A percentile compares a stretch with the other conserved stretches of the same genome.
Conservation (phyloP, 306 rosid genomes). For the Cyamopsis tetragonoloba region DNA sequence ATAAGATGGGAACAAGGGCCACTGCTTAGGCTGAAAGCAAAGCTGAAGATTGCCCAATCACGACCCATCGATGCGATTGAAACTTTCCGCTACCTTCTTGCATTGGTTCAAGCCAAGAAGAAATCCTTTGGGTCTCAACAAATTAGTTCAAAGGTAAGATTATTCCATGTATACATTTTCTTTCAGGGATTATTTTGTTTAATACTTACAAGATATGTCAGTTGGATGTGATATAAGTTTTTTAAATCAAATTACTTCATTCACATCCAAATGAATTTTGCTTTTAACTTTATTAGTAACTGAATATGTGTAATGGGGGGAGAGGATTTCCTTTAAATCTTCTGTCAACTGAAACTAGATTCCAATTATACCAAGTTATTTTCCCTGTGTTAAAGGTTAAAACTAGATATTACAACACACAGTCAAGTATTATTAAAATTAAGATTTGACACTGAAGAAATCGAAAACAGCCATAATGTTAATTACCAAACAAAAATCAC, state of each 20-base stretch:
- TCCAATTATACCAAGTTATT: background rate
- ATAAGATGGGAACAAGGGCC: conserved; percentile 94
- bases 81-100: conserved; percentile 84
- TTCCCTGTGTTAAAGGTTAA: background rate
- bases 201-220: background rate
- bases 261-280: background rate
- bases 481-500: background rate
- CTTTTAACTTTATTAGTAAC: background rate
- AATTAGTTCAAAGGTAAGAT: conserved; percentile 53
- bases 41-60: conserved; percentile 72
- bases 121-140: conserved; percentile 73
- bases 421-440: background rate
- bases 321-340: background rate
- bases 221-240: background rate
- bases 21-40: conserved; percentile 83
- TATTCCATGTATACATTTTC: conserved; percentile 18
- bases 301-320: background rate
- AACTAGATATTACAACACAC: background rate
- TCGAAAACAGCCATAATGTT: background rate
- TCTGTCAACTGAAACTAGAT: background rate
- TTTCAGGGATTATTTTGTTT: background rate
- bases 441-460: background rate
- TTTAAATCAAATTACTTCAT: background rate
- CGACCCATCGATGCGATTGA: conserved; percentile 84
- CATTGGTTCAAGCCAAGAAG: conserved; percentile 91